phyloP scores from a whole-genome alignment of 1,284 basidiomycete genomes.

The Apiotrichum domesticum region DNA sequence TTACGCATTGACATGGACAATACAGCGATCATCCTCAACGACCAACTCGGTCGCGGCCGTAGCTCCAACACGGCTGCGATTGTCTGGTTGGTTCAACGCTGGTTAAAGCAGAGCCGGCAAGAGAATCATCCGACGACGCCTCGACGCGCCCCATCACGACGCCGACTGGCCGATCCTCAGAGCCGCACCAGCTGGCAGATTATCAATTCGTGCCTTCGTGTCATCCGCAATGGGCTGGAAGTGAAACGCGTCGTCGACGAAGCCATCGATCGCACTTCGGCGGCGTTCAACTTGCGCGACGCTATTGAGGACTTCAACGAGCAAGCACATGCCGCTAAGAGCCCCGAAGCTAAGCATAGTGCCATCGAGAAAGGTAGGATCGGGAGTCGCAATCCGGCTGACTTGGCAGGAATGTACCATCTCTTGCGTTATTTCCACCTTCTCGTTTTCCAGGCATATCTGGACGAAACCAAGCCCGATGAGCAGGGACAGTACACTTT shows the following conservation, averaged over 20 bases:
- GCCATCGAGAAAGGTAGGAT: constrained; percentile 63
- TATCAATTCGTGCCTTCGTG: constrained; percentile 69
- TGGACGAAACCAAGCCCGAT: constrained; percentile 78
- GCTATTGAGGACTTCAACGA: constrained; percentile 70
- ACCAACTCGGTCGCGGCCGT: constrained; percentile 91
- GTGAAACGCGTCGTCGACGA: constrained; percentile 85
- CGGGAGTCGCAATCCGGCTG: constrained; percentile 11
- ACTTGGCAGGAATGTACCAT: constrained; percentile 63
- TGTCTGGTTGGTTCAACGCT: constrained; percentile 76
- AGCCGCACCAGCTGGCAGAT: constrained; percentile 55
- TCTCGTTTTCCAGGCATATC: constrained; percentile 89
- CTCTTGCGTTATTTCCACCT: constrained; percentile 84
- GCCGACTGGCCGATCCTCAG: constrained; percentile 13
- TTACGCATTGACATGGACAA: constrained; percentile 64
- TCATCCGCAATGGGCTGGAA: constrained; percentile 80
- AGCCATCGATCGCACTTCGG: constrained; percentile 79
- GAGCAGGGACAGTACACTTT: constrained; percentile 69
- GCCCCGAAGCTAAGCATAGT: constrained; percentile 61
- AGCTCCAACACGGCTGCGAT: constrained; percentile 86
- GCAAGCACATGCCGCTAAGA: constrained; percentile 66
- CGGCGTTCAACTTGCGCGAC: constrained; percentile 77
- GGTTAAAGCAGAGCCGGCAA: constrained; percentile 56
- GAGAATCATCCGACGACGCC: constrained; percentile 11
- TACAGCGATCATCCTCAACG: constrained; percentile 88
- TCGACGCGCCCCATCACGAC: constrained; percentile 8